Base-by-base conservation (phyloP, 106 monocot genomes). In the Iris macrosiphon region DNA sequence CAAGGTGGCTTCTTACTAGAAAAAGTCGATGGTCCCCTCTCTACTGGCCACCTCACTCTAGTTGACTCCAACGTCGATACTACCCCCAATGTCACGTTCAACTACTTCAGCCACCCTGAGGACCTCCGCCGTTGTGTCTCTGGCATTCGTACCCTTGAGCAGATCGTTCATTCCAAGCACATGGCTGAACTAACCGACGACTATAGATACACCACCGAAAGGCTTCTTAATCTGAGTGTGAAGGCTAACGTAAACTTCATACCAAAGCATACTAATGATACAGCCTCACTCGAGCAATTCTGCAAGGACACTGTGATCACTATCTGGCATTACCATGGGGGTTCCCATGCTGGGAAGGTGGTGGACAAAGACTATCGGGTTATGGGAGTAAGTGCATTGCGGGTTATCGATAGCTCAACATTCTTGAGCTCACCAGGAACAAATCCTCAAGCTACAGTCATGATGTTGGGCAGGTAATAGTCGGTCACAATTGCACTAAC, bases 311-410 rank as follows among this genome's bases (percentile, higher is more conserved):
- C 81, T 1, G 81, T 87, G 37, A 78, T 75, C 35, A 87, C 81
- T 2, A 87, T 87, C 19, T 87, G 87, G 87, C 87, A 87, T 45
- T 87, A 87, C 57, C 87, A 87, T 25, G 87, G 87, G 0, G 87
- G 87, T 0, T 87, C 81, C 65, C 73, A 82, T 21, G 72, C 78
- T 0, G 87, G 75, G 11, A 71, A 75, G 58, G 87, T 87, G 16
- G 72, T 87, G 2, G 81, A 75, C 48, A 18, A 26, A 1, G 63
- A 78, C 0, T 72, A 82, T 30, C 57, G 68, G 38, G 78, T 81
- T 4, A 22, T 78, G 16, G 78, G 78, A 2, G 68, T 75, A 7
- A 45, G 38, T 8, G 42, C 68, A 2, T 55, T 87, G n/a, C 42
- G 81, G 28, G 71, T 87, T 2, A 56, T 87, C 5, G 87, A 87